Conservation (phyloP, 192 early-diverging fungal species). For the Bifiguratus adelaidae region DNA sequence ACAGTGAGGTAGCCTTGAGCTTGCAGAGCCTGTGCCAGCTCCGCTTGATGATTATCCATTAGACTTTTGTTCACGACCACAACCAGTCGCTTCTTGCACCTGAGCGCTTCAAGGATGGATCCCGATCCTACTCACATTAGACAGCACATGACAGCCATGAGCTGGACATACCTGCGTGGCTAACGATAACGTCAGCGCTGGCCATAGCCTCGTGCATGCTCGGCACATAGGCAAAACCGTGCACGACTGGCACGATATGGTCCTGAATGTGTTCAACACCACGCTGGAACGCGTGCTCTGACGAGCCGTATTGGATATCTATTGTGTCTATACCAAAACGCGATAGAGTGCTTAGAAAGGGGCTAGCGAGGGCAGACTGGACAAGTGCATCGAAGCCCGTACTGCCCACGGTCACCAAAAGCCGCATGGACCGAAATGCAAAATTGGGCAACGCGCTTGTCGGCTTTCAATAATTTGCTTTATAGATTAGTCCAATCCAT, state of each 20-base stretch:
- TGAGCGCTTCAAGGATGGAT: constrained; percentile 71
- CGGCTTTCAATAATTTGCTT: too few species aligned
- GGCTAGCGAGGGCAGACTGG: constrained; percentile 18
- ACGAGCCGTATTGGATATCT: constrained; percentile 58
- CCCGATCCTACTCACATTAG: constrained; percentile 49
- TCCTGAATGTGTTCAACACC: background rate
- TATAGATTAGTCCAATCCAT: too few species aligned
- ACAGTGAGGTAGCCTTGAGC: constrained; percentile 40
- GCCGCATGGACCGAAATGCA: too few species aligned
- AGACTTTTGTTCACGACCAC: constrained; percentile 67
- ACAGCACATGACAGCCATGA: background rate
- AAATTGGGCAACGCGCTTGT: too few species aligned
- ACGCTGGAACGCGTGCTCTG: constrained; percentile 12
- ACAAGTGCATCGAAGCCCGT: constrained; percentile 80
- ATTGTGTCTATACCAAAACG: constrained; percentile 42
- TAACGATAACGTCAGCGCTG: constrained; percentile 64
- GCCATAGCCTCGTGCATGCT: constrained; percentile 40
- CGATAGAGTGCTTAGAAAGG: constrained; percentile 36
- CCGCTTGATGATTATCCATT: constrained; percentile 83
- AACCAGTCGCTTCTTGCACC: constrained; percentile 48
- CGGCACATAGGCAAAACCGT: constrained; percentile 45
- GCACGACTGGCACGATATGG: constrained; percentile 16
- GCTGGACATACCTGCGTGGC: constrained; percentile 54
- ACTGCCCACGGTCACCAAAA: constrained; percentile 88
- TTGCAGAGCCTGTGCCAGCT: constrained; percentile 65